These are phyloP conservation scores for Candida gigantensis DNA, from an alignment of 1,139 yeast species.

Conservation along the genomic window DNA sequence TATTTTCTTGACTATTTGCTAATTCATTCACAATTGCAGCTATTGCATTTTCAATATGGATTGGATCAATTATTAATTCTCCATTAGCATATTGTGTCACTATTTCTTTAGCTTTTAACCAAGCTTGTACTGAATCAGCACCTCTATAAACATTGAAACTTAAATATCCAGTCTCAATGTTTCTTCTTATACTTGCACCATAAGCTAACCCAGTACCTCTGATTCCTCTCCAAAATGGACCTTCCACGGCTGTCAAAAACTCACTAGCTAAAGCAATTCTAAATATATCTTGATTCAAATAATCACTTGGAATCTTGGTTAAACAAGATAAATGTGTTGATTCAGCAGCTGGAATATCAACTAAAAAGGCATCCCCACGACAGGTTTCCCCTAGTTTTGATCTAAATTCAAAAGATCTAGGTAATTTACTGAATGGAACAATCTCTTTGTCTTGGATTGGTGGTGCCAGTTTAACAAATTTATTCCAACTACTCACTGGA, in stretches of 20 bases:
- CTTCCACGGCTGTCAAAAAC: conserved; percentile 85
- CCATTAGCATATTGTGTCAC: conserved; percentile 66
- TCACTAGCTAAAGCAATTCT: conserved; percentile 74
- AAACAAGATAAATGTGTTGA: conserved; percentile 71
- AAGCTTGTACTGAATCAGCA: conserved; percentile 76
- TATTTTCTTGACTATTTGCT: conserved; percentile 65
- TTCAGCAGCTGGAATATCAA: conserved; percentile 84
- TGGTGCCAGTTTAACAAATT: conserved; percentile 29
- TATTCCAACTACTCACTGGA: conserved; percentile 68
- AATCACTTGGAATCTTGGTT: conserved; percentile 65
- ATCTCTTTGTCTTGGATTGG: conserved; percentile 8
- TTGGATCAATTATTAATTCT: conserved; percentile 50
- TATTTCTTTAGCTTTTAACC: conserved; percentile 64
- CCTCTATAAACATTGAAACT: conserved; percentile 77
- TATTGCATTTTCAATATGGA: conserved; percentile 68
- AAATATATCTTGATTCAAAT: conserved; percentile 65
- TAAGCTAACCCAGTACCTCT: conserved; percentile 96
- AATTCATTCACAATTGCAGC: conserved; percentile 71
- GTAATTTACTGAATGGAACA: conserved; percentile 33
- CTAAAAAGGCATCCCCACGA: conserved; percentile 57
- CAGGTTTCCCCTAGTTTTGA: conserved; percentile 61
- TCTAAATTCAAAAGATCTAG: conserved; percentile 55
- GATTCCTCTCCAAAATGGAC: conserved; percentile 96
- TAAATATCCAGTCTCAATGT: conserved; percentile 67
- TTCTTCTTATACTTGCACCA: conserved; percentile 68